Base-by-base conservation (phyloP, 306 rosid species). In the Malus fusca region DNA sequence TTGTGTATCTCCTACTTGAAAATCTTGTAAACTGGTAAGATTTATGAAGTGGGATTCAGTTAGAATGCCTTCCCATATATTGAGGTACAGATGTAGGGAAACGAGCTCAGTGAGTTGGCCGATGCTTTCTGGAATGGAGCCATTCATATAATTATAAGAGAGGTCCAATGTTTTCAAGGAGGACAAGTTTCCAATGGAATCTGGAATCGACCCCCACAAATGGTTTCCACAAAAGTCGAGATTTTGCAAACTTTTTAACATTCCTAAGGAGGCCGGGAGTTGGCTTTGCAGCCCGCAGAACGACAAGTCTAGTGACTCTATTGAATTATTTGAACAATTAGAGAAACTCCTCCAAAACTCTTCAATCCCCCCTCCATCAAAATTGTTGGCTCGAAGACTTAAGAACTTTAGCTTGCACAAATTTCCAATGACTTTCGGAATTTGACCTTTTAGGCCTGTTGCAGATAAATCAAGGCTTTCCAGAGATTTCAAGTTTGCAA, bases 21-120 rank as follows among this genome's bases (percentile, higher is more conserved):
- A 70, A 25, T 2, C 4, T 12, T 48, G 3, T 0, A 70, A 18
- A 0, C 17, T 48, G 2, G 83, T 72, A 51, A 80, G 60, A 22
- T 75, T 82, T 58, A 53, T 68, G 23, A 84, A 79, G 64, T 84
- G 86, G 25, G 68, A 28, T 51, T 84, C 83, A 13, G 80, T 79
- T 3, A 84, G 11, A 43, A n/a, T 62, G 43, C 90, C 85, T 22
- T 51, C 11, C 62, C 61, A 70, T 3, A 17, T 4, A 18, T 51
- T 70, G 4, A 0, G 4, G 19, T 42, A 51, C 22, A 51, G 18
- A 51, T 28, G 17, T 18, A 70, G 42, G 58, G 51, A 11, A 82
- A 77, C 18, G 74, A 84, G 48, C 3, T 68, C 37, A 74, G 81
- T 56, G 59, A 84, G 84, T 58, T 79, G 83, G 56, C 90, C 86